These are phyloP conservation scores for Glomus cerebriforme DNA, from an alignment of 192 early-diverging fungal genomes.

Conservation along the genomic window DNA sequence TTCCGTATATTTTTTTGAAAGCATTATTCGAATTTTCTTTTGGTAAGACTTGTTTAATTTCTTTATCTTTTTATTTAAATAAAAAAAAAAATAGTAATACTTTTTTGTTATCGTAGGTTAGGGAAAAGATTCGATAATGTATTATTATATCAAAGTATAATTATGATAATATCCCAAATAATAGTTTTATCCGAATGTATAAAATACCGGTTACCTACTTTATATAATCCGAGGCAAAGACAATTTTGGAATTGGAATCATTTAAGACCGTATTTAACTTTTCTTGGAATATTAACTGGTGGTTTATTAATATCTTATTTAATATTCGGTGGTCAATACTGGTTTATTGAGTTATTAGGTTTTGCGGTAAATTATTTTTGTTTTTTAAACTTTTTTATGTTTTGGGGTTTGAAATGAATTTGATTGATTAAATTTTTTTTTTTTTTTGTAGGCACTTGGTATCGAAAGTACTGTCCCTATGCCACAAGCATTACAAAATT, in stretches of 20 bases:
- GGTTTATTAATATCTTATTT: slow-evolving; percentile 36
- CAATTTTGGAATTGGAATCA: slow-evolving; percentile 48
- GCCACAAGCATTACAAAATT: slow-evolving; percentile 56
- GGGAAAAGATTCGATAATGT: slow-evolving; percentile 55
- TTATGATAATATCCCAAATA: slow-evolving; percentile 57
- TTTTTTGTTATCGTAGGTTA: slow-evolving; percentile 34
- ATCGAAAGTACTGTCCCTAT: slow-evolving; percentile 64
- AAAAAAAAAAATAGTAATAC: background rate
- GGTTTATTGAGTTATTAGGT: slow-evolving; percentile 45
- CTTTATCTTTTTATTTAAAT: background rate
- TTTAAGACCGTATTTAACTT: slow-evolving; percentile 43
- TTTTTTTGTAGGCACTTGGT: slow-evolving; percentile 44
- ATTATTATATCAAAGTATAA: slow-evolving; percentile 56
- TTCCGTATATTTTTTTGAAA: background rate
- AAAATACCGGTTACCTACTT: slow-evolving; percentile 38
- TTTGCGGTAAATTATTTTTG: slow-evolving; percentile 23
- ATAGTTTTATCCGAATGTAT: slow-evolving; percentile 53
- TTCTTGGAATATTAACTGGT: slow-evolving; percentile 33
- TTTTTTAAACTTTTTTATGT: slow-evolving; percentile 1
- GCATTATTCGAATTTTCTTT: slow-evolving; percentile 51
- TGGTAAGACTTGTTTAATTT: slow-evolving; percentile 38
- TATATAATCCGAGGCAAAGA: slow-evolving; percentile 12
- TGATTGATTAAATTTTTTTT: background rate
- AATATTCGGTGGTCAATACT: slow-evolving; percentile 27
- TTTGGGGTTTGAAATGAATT: background rate